Percentiles rank a stretch among this genome's conserved stretches.
These are phyloP conservation scores for Lichtheimia ramosa DNA, from an alignment of 371 early-diverging fungal genomes.

Conservation along the genomic window DNA sequence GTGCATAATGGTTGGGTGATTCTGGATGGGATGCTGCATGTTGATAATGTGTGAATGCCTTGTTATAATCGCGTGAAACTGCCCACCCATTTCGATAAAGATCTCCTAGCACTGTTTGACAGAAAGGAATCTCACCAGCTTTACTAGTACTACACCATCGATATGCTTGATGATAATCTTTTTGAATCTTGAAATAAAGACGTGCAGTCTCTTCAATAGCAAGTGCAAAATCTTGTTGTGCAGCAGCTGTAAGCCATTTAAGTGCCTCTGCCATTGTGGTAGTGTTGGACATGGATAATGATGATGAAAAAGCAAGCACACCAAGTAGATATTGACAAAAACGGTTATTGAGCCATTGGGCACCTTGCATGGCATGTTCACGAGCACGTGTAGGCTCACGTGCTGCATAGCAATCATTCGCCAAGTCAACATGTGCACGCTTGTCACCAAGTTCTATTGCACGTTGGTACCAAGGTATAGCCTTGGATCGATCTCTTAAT, in stretches of 20 bases:
- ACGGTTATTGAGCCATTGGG: slow-evolving; percentile 28
- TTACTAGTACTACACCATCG: slow-evolving; percentile 20
- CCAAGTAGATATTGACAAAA: slow-evolving; percentile 50
- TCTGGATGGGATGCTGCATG: slow-evolving; percentile 43
- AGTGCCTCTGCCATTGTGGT: slow-evolving; percentile 29
- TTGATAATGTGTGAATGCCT: slow-evolving; percentile 43
- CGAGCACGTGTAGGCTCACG: not conserved
- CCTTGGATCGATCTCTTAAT: slow-evolving; percentile 18
- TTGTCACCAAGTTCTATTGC: slow-evolving; percentile 39
- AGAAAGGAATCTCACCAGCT: slow-evolving; percentile 27
- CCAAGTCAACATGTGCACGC: slow-evolving; percentile 42
- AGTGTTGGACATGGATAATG: slow-evolving; percentile 5
- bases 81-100: slow-evolving; percentile 43
- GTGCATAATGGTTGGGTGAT: slow-evolving; percentile 42
- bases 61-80: slow-evolving; percentile 33
- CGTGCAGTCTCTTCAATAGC: slow-evolving; percentile 42
- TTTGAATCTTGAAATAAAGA: slow-evolving; percentile 28
- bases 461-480: slow-evolving; percentile 36
- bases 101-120: slow-evolving; percentile 44
- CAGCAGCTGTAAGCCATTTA: slow-evolving; percentile 34
- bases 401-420: slow-evolving; percentile 41
- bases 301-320: slow-evolving; percentile 24
- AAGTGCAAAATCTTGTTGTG: slow-evolving; percentile 39
- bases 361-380: slow-evolving; percentile 35
- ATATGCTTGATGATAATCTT: slow-evolving; percentile 26